Evolutionary conservation across 2,329 filamentous ascomycete genomes (phyloP).

Genomic region (Samsoniella hepiali): DNA sequence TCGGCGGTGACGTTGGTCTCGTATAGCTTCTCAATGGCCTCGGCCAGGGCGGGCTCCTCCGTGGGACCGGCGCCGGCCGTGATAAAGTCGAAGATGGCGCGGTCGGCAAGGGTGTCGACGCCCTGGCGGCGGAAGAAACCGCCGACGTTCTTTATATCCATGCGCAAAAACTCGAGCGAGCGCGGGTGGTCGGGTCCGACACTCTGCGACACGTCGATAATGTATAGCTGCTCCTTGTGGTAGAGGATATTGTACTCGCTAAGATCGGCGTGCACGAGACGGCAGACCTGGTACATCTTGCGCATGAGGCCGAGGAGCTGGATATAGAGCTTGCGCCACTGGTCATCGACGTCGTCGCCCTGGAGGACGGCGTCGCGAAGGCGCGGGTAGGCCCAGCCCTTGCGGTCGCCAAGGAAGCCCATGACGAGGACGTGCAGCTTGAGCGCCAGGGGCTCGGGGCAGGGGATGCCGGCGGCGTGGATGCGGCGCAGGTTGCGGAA

Average conservation of each 20-base stretch:
- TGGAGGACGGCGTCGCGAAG: constrained; percentile 80
- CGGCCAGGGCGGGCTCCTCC: constrained; percentile 58
- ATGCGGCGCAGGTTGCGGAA: constrained; percentile 89
- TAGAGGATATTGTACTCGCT: constrained; percentile 98
- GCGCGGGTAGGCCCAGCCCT: constrained; percentile 83
- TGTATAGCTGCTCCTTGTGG: constrained; percentile 75
- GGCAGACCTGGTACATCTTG: constrained; percentile 86
- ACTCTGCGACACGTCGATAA: constrained; percentile 97
- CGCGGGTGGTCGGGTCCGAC: constrained; percentile 96
- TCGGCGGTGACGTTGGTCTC: constrained; percentile 49
- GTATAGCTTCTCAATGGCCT: constrained; percentile 65
- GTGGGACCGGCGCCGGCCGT: constrained; percentile 58
- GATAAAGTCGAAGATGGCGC: constrained; percentile 80
- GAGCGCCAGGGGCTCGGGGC: constrained; percentile 82
- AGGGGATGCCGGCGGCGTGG: constrained; percentile 79
- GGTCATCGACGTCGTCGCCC: constrained; percentile 63
- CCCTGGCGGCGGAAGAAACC: constrained; percentile 89
- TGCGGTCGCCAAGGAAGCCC: constrained; percentile 84
- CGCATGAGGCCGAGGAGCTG: constrained; percentile 88
- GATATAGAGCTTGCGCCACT: constrained; percentile 76
- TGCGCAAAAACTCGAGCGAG: constrained; percentile 87
- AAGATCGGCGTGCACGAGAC: constrained; percentile 90
- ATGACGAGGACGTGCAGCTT: constrained; percentile 95
- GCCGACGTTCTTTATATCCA: constrained; percentile 96
- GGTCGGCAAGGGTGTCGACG: constrained; percentile 76